Percentiles rank a stretch among this genome's conserved stretches.
phyloP scores from a whole-genome alignment of 108 stramenopile genomes.

The Asterionellopsis glacialis region DNA sequence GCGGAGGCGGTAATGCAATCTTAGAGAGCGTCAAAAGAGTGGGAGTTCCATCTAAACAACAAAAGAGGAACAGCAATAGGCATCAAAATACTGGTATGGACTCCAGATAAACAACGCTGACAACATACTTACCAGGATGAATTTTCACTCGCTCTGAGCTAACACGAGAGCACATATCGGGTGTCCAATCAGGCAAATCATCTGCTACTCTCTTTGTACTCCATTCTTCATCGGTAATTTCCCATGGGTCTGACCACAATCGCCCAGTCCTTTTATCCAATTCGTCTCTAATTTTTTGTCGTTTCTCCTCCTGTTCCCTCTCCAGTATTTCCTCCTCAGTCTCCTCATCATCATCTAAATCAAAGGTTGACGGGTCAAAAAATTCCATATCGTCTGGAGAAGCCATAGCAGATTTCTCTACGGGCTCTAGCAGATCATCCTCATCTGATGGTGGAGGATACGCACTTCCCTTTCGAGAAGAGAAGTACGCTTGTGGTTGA shows the following conservation, averaged over 20 bases:
- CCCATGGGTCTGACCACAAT: conserved; percentile 54
- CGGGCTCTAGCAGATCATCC: too few species aligned
- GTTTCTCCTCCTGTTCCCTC: conserved; percentile 20
- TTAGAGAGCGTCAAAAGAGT: conserved; percentile 45
- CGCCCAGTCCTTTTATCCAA: conserved; percentile 51
- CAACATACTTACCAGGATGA: conserved; percentile 23
- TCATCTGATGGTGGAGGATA: too few species aligned
- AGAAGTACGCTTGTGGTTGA: too few species aligned
- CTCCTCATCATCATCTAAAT: conserved; percentile 8
- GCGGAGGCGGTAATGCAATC: conserved; percentile 38
- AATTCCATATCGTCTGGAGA: conserved; percentile 18
- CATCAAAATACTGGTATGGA: not conserved
- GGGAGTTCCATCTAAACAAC: conserved; percentile 45
- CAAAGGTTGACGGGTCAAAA: conserved; percentile 4
- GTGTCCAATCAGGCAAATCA: conserved; percentile 70
- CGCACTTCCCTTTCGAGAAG: too few species aligned
- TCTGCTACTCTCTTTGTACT: conserved; percentile 28
- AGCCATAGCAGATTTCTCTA: too few species aligned
- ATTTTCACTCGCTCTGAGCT: conserved; percentile 67
- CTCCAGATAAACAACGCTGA: not conserved
- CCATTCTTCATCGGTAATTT: conserved; percentile 68
- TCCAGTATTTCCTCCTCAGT: conserved; percentile 9
- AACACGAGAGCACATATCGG: conserved; percentile 49
- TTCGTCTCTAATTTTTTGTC: conserved; percentile 39
- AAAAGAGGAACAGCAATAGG: not conserved